Evolutionary conservation across 1,139 yeast genomes (phyloP).

Genomic region (Saccharomyces hybrid): DNA sequence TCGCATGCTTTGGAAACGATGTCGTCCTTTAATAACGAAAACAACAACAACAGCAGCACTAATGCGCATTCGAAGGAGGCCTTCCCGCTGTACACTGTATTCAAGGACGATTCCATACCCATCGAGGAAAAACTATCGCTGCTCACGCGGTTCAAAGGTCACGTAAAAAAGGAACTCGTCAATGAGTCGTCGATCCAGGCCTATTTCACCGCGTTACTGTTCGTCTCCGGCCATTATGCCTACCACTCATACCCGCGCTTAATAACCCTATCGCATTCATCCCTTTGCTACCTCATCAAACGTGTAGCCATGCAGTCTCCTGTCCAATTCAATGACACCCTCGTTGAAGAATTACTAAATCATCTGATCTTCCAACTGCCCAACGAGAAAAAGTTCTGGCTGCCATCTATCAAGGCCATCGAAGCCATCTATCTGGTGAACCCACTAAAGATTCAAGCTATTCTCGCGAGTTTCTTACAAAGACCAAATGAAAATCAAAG

Average conservation of each 20-base stretch:
- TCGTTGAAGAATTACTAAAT: constrained; percentile 23
- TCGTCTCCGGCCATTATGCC: constrained; percentile 36
- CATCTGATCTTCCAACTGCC: constrained; percentile 9
- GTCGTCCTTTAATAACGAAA: not conserved
- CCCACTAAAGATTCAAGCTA: constrained; percentile 14
- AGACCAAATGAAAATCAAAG: constrained; percentile 6
- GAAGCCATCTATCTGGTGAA: constrained; percentile 27
- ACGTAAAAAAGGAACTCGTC: constrained; percentile 60
- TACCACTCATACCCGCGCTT: constrained; percentile 16
- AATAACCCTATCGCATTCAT: constrained; percentile 49
- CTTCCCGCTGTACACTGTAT: not conserved
- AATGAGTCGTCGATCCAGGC: constrained; percentile 45
- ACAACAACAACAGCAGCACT: constrained; percentile 1
- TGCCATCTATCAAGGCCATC: constrained; percentile 25
- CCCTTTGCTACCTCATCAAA: constrained; percentile 68
- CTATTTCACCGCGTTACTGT: constrained; percentile 46
- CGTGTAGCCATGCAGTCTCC: constrained; percentile 71
- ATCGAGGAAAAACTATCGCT: constrained; percentile 34
- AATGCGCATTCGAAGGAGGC: constrained; percentile 4
- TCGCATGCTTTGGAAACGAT: not conserved
- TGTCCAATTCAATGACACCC: constrained; percentile 38
- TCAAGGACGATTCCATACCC: constrained; percentile 9
- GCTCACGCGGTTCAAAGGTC: constrained; percentile 52
- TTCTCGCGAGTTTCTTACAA: constrained; percentile 3
- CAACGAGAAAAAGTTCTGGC: constrained; percentile 26